These are phyloP conservation scores for Ogataea nakhonphanomensis DNA, from an alignment of 805 yeast genomes.

Conservation along the genomic window DNA sequence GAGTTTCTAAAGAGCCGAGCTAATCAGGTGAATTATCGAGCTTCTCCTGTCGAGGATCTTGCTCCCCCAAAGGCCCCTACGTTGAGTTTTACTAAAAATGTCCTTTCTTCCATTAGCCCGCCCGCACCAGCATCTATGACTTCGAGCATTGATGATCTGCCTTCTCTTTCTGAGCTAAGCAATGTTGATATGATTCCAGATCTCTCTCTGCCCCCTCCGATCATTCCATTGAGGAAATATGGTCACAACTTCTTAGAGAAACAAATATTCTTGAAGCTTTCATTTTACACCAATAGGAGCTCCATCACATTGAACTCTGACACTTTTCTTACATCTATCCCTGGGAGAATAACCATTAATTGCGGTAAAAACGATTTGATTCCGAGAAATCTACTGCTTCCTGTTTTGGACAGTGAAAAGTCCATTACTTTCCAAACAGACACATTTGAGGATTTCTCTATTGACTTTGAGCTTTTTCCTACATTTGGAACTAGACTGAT, in stretches of 20 bases:
- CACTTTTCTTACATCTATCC: constrained; percentile 46
- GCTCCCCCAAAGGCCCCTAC: constrained; percentile 20
- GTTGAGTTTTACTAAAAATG: constrained; percentile 10
- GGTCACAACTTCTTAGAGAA: constrained; percentile 95
- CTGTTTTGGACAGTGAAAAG: constrained; percentile 65
- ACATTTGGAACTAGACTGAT: constrained; percentile 90
- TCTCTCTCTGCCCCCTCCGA: constrained; percentile 91
- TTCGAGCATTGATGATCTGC: constrained; percentile 1
- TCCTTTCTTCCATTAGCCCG: constrained; percentile 10
- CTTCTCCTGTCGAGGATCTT: neutral
- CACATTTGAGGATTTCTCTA: constrained; percentile 63
- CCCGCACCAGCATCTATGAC: constrained; percentile 1
- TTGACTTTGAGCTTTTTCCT: constrained; percentile 89
- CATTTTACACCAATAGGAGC: constrained; percentile 50
- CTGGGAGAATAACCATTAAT: constrained; percentile 81
- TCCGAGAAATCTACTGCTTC: constrained; percentile 81
- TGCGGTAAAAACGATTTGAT: constrained; percentile 75
- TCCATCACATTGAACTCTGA: constrained; percentile 45
- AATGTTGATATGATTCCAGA: constrained; percentile 81
- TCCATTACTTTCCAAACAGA: constrained; percentile 79
- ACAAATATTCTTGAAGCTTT: constrained; percentile 77
- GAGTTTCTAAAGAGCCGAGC: constrained; percentile 20
- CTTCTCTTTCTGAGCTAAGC: constrained; percentile 19
- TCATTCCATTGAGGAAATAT: constrained; percentile 86
- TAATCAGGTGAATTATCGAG: neutral